Percentiles rank a stretch among this genome's conserved stretches.
Conservation (phyloP, 805 yeast species). For the Yarrowia osloensis region DNA sequence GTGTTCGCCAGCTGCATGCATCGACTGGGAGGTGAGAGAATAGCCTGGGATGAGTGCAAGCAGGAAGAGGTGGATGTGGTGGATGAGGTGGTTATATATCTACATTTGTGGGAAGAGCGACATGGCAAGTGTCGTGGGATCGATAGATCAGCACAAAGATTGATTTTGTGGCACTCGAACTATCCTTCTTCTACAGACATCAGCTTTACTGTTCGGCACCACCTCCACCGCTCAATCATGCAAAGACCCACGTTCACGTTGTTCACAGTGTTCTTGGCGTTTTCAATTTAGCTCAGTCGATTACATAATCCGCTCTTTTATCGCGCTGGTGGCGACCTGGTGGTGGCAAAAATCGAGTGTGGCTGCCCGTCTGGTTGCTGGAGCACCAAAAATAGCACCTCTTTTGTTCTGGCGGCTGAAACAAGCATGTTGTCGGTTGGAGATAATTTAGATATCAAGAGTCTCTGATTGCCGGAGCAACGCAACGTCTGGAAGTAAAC, state of each 20-base stretch:
- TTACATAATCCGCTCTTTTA: background rate
- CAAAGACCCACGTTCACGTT: background rate
- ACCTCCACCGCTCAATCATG: background rate
- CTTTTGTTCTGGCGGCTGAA: background rate
- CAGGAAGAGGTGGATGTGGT: too few species aligned
- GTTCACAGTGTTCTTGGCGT: background rate
- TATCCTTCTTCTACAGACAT: too few species aligned
- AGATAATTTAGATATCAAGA: background rate
- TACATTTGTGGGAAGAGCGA: too few species aligned
- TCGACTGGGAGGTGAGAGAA: too few species aligned
- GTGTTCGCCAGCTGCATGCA: background rate
- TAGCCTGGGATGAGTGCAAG: too few species aligned
- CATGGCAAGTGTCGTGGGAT: too few species aligned
- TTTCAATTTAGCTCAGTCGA: background rate
- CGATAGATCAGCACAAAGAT: too few species aligned
- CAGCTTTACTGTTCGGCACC: too few species aligned
- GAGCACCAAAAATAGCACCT: background rate
- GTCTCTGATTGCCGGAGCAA: constrained; percentile 2
- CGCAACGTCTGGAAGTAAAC: background rate
- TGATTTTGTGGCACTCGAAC: too few species aligned
- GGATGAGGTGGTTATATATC: too few species aligned
- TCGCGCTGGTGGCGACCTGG: background rate
- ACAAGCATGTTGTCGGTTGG: background rate
- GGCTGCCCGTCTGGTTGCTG: background rate
- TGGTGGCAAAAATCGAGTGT: background rate